Conservation (phyloP, 2,329 filamentous ascomycete species). For the Xylaria sp. region DNA sequence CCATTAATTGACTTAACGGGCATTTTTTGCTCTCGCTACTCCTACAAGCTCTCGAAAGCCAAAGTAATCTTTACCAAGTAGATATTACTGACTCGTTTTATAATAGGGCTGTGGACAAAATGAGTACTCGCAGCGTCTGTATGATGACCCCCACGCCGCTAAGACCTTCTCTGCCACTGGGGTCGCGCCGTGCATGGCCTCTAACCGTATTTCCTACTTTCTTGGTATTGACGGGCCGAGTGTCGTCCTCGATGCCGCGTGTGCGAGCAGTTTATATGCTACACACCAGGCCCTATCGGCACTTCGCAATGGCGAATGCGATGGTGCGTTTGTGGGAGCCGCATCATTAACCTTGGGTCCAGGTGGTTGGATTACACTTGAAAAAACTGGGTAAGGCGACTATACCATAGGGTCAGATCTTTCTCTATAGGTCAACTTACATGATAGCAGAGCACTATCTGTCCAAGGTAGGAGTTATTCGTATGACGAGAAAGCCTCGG, state of each 20-base stretch:
- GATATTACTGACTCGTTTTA: no score
- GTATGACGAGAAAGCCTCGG: slow-evolving; percentile 22
- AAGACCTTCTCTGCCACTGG: slow-evolving; percentile 12
- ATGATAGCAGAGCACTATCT: slow-evolving; percentile 17
- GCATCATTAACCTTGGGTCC: slow-evolving; percentile 10
- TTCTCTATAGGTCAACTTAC: background rate
- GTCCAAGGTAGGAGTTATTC: slow-evolving; percentile 21
- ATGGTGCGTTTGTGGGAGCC: slow-evolving; percentile 10
- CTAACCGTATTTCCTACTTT: slow-evolving; percentile 23
- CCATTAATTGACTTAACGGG: no score
- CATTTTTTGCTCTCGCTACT: no score
- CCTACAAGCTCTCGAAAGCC: no score
- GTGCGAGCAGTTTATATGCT: slow-evolving; percentile 17
- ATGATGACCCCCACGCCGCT: slow-evolving; percentile 1
- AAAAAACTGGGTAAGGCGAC: slow-evolving; percentile 15
- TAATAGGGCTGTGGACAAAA: background rate
- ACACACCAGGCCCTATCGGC: slow-evolving; percentile 9
- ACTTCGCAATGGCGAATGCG: slow-evolving; percentile 16
- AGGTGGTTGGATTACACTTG: slow-evolving; percentile 15
- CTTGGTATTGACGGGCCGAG: slow-evolving; percentile 19
- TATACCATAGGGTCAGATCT: background rate
- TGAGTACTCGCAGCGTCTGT: slow-evolving; percentile 3
- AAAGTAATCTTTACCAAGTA: no score
- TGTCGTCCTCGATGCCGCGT: slow-evolving; percentile 16
- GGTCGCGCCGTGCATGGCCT: slow-evolving; percentile 20